Evolutionary conservation across 2,329 filamentous ascomycete species (phyloP), one percentile per base, ranked within the genome.

Genomic region (Colletotrichum costaricense): DNA sequence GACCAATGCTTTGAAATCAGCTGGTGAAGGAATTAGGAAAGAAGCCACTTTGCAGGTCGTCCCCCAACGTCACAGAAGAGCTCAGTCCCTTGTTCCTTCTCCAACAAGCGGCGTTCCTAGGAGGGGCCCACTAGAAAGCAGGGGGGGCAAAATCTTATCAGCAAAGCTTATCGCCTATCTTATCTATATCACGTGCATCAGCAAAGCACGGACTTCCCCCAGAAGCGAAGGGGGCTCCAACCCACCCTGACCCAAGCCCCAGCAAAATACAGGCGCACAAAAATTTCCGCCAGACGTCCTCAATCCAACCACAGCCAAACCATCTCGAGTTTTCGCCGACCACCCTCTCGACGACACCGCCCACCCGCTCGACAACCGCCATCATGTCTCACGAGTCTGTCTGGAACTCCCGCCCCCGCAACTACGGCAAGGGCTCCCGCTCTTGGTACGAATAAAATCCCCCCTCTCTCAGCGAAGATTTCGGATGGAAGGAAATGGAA

Each of bases 321-420:
- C 71, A 74, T 72, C 63, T 63, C 72, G 62, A 74, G 68, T 56
- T 66, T 66, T 71, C 67, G 67, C 60, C 67, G 68, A 24, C 59
- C 35, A 69, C 42, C 63, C 68, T 74, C 70, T 66, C 73, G 62
- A 66, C 67, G 67, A 68, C 74, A 62, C 78, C 73, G 77, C 77
- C 77, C 76, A 64, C 72, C 76, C 79, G 77, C 79, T 78, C 78
- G 80, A 83, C 78, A 76, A 81, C 81, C 83, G 84, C 82, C 84
- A 90, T 82, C 80, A 91, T 90, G 89, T 90, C 88, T 88, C 89
- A 90, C 95, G 96, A 98, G 91, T 95, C 93, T 85, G 95, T 98
- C 89, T 99, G 96, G 95, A 98, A 97, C 93, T 98, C 95, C 84
- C 95, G 97, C 87, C 97, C 97, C 84, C 94, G 95, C 88, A 95